A percentile compares a stretch with the other conserved stretches of the same genome.
These are phyloP conservation scores for Cenchrus fungigraminus DNA, from an alignment of 176 grass and related monocot genomes.

Conservation along the genomic window DNA sequence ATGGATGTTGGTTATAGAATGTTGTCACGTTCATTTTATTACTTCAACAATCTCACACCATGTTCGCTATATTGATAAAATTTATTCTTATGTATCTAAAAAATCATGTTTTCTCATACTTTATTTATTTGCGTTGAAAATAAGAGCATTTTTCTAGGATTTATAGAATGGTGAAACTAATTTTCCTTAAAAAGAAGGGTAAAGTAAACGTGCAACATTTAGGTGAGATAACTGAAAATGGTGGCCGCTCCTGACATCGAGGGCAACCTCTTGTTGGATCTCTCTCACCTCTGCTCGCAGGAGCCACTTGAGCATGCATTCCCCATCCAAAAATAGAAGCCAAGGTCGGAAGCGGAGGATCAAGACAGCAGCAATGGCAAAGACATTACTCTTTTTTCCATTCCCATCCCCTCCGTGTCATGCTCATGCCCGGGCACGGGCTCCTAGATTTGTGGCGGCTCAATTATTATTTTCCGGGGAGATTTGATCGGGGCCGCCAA, in stretches of 20 bases:
- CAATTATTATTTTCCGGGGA: not conserved
- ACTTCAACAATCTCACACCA: no score
- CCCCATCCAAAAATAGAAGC: slow-evolving; percentile 37
- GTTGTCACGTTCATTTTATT: no score
- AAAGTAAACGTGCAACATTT: not conserved
- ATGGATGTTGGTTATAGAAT: no score
- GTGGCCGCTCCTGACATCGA: slow-evolving; percentile 3
- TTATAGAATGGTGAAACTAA: not conserved
- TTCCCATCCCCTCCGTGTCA: not conserved
- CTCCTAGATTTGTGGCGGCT: not conserved
- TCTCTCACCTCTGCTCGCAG: not conserved
- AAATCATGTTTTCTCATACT: no score
- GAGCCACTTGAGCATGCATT: not conserved
- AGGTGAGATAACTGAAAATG: not conserved
- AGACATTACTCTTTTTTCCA: slow-evolving; percentile 31
- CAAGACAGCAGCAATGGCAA: slow-evolving; percentile 26
- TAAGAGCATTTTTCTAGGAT: no score
- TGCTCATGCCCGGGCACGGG: not conserved
- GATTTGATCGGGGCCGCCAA: not conserved
- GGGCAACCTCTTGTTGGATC: slow-evolving; percentile 23
- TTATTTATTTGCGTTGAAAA: no score
- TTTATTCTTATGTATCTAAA: no score
- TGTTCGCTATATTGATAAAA: no score
- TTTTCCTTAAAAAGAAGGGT: not conserved
- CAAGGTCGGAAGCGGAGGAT: slow-evolving; percentile 13